phyloP scores from a whole-genome alignment of 306 rosid genomes.

The Pyrus betulifolia region DNA sequence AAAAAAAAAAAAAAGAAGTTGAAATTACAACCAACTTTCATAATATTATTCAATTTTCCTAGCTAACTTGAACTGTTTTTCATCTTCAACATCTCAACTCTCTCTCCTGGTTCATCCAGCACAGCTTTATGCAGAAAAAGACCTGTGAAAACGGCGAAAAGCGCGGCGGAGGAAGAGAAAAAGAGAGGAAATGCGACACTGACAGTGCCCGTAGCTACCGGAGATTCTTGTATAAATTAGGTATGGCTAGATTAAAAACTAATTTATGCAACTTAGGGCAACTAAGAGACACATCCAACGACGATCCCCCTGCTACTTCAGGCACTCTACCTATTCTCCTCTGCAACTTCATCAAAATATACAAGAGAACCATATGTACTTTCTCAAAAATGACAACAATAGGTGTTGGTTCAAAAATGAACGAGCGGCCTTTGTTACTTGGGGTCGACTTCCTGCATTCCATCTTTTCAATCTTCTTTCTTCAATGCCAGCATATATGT shows the following conservation, averaged over 20 bases:
- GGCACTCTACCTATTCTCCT: slow-evolving; percentile 33
- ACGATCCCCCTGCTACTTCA: slow-evolving; percentile 21
- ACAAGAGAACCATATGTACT: slow-evolving; percentile 43
- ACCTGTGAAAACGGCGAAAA: slow-evolving; percentile 16
- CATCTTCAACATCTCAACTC: slow-evolving; percentile 20
- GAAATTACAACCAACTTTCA: slow-evolving; percentile 10
- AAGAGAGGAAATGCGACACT: slow-evolving; percentile 10
- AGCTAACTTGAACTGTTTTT: slow-evolving; percentile 6
- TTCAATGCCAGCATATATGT: slow-evolving; percentile 21
- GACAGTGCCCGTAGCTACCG: not conserved
- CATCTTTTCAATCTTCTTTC: slow-evolving; percentile 25
- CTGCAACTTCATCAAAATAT: slow-evolving; percentile 32
- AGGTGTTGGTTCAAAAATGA: slow-evolving; percentile 33
- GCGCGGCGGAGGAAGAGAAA: not conserved
- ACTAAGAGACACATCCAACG: slow-evolving; percentile 19
- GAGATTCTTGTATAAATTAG: slow-evolving; percentile 23
- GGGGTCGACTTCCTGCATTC: slow-evolving; percentile 16
- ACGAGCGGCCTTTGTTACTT: slow-evolving; percentile 26
- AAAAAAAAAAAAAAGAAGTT: not conserved
- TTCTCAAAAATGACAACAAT: slow-evolving; percentile 40
- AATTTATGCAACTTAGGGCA: slow-evolving; percentile 18
- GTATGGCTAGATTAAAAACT: slow-evolving; percentile 24
- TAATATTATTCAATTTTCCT: slow-evolving; percentile 16
- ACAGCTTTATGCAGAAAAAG: slow-evolving; percentile 5
- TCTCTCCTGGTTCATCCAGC: slow-evolving; percentile 13